A percentile compares a stretch with the other conserved stretches of the same genome.
phyloP scores from a whole-genome alignment of 768 basidiomycete genomes.

The Chlorophyllum brunneum region DNA sequence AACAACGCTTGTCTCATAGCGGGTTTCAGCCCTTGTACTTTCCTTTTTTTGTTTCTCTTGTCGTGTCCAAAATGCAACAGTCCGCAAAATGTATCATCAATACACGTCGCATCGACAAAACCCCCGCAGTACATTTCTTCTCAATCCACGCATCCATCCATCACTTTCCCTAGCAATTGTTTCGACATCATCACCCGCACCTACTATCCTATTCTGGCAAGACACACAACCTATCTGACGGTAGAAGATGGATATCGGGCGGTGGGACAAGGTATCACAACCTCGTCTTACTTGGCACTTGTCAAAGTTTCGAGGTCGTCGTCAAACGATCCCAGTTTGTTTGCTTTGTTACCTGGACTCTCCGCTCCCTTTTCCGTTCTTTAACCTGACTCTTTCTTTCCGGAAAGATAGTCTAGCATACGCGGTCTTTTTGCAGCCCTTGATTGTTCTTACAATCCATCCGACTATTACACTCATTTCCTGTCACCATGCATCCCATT shows the following conservation, averaged over 20 bases:
- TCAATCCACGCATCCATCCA: constrained; percentile 64
- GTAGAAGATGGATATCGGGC: constrained; percentile 24
- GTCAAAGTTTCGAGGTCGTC: constrained; percentile 20
- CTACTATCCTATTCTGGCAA: constrained; percentile 43
- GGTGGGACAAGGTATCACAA: constrained; percentile 24
- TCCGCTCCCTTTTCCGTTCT: constrained; percentile 13
- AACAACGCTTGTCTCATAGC: constrained; percentile 57
- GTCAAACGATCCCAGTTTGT: constrained; percentile 31
- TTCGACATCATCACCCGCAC: constrained; percentile 39
- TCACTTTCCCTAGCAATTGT: constrained; percentile 66
- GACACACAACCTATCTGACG: constrained; percentile 44
- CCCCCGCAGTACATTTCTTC: constrained; percentile 47
- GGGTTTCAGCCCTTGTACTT: constrained; percentile 30
- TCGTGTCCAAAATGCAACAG: constrained; percentile 51
- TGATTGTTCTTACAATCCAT: constrained; percentile 10
- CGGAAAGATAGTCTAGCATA: constrained; percentile 17
- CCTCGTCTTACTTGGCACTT: constrained; percentile 19
- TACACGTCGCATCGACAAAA: constrained; percentile 59
- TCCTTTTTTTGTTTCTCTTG: constrained; percentile 36
- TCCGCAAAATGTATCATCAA: constrained; percentile 82
- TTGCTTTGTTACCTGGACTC: constrained; percentile 11
- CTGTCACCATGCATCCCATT: constrained; percentile 17
- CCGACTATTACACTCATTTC: constrained; percentile 14
- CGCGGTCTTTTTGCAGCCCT: constrained; percentile 16
- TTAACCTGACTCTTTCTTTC: constrained; percentile 14